Conservation (phyloP, 2,329 filamentous ascomycete genomes). For the Epichloe gansuensis region DNA sequence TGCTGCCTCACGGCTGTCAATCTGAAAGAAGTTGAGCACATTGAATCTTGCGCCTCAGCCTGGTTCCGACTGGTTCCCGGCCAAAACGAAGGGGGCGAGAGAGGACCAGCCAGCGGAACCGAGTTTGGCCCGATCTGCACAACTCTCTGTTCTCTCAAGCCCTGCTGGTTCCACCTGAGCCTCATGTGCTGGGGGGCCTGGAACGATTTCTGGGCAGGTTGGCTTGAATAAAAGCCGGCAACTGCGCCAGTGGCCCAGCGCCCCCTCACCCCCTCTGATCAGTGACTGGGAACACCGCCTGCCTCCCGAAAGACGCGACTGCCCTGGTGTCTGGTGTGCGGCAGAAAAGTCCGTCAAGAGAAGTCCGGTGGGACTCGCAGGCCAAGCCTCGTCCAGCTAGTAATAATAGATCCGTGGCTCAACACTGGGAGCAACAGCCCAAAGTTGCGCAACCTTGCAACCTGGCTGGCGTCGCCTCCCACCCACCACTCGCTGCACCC, state of each 20-base stretch:
- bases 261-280: background rate
- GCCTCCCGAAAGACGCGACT: background rate
- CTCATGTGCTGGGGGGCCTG: background rate
- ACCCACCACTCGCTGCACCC: background rate
- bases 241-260: background rate
- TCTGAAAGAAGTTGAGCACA: too few species aligned
- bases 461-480: background rate
- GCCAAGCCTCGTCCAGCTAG: background rate
- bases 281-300: background rate
- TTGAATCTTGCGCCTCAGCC: too few species aligned
- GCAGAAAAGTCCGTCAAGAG: background rate
- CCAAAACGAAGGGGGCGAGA: background rate
- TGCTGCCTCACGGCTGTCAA: too few species aligned
- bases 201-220: background rate
- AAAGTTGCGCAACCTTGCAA: background rate
- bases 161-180: background rate
- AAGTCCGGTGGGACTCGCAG: background rate
- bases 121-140: conserved; percentile 9
- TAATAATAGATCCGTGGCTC: background rate
- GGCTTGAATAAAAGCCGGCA: background rate
- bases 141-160: conserved; percentile 2
- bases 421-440: background rate
- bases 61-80: too few species aligned
- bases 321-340: background rate
- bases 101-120: conserved; percentile 7